These are phyloP conservation scores for Diaporthe aspalathi DNA, from an alignment of 2,329 filamentous ascomycete species.

Conservation along the genomic window DNA sequence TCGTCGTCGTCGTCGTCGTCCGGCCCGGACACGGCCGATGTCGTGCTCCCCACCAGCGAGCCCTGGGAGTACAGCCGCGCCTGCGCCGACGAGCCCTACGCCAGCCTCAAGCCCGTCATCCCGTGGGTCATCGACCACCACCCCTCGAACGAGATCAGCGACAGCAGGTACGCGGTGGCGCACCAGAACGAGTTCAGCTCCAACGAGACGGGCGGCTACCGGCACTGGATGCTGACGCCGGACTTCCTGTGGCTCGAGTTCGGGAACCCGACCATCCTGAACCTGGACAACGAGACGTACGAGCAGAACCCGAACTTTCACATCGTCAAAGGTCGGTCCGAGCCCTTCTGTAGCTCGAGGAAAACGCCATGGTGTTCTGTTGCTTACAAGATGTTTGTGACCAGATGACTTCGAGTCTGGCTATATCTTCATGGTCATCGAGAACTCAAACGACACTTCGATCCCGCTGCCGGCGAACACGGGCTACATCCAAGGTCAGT, in stretches of 20 bases:
- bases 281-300: slow-evolving; percentile 35
- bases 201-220: slow-evolving; percentile 23
- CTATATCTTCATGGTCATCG: slow-evolving; percentile 37
- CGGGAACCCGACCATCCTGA: slow-evolving; percentile 37
- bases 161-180: slow-evolving; percentile 28
- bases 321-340: slow-evolving; percentile 31
- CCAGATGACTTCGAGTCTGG: slow-evolving; percentile 35
- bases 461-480: slow-evolving; percentile 27
- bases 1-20: too few species aligned
- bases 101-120: slow-evolving; percentile 28
- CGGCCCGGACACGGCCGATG: slow-evolving; percentile 36
- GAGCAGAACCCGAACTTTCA: slow-evolving; percentile 34
- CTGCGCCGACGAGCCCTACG: slow-evolving; percentile 25
- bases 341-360: too few species aligned
- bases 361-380: accelerated
- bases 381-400: background rate
- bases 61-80: slow-evolving; percentile 24
- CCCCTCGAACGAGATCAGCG: slow-evolving; percentile 32
- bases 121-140: slow-evolving; percentile 34
- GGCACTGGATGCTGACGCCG: slow-evolving; percentile 37
- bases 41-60: slow-evolving; percentile 33
- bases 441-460: slow-evolving; percentile 21
- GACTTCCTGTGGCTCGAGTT: slow-evolving; percentile 39
- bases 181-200: slow-evolving; percentile 29
- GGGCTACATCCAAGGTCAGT: slow-evolving; percentile 17